A percentile compares a stretch with the other conserved stretches of the same genome.
Evolutionary conservation across 2,329 filamentous ascomycete species (phyloP).

Genomic region (Ascochyta viciae-villosae): DNA sequence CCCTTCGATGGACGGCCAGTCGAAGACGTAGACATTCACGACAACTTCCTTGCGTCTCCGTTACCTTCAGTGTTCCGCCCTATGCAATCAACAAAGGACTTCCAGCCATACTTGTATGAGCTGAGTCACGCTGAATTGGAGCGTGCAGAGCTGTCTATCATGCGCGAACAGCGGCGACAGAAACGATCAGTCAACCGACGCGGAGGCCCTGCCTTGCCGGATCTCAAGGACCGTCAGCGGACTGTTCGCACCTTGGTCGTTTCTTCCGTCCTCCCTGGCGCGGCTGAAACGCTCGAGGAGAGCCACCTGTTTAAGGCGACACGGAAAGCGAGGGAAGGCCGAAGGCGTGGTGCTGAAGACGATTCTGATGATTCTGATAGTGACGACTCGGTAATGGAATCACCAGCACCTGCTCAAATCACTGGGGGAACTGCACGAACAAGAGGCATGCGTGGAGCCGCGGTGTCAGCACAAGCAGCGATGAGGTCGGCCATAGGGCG

Average conservation of each 20-base stretch:
- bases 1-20: constrained; percentile 93
- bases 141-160: constrained; percentile 88
- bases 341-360: constrained; percentile 69
- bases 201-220: constrained; percentile 91
- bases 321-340: constrained; percentile 54
- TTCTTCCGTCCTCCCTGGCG: constrained; percentile 89
- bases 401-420: constrained; percentile 76
- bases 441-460: constrained; percentile 86
- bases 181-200: constrained; percentile 94
- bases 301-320: constrained; percentile 81
- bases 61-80: constrained; percentile 84
- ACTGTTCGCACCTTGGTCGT: constrained; percentile 93
- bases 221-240: constrained; percentile 91
- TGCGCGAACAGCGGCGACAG: constrained; percentile 89
- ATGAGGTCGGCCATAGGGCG: constrained; percentile 78
- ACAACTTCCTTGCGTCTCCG: constrained; percentile 85
- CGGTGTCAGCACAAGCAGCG: constrained; percentile 82
- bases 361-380: constrained; percentile 93
- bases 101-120: constrained; percentile 91
- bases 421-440: constrained; percentile 81
- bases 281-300: constrained; percentile 79
- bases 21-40: constrained; percentile 87
- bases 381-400: constrained; percentile 85
- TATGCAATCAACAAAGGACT: constrained; percentile 92
- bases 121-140: constrained; percentile 90